Evolutionary conservation across 2,329 filamentous ascomycete genomes (phyloP).

Genomic region (Botrytis hyacinthi): DNA sequence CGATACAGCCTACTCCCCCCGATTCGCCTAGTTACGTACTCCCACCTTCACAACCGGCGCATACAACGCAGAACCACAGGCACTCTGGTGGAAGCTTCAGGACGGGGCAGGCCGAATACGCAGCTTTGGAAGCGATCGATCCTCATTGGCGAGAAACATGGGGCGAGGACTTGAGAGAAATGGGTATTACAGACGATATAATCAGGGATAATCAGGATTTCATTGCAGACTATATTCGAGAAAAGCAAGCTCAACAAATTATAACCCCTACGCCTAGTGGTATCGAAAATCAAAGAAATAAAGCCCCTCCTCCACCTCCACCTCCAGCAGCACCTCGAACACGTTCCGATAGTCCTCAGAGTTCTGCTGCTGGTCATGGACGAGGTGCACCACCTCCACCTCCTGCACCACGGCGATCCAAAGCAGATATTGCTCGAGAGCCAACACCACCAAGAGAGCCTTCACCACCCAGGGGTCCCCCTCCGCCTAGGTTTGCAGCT

Average conservation of each 20-base stretch:
- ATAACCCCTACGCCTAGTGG: constrained; percentile 43
- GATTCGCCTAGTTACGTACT: constrained; percentile 52
- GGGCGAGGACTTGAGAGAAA: constrained; percentile 60
- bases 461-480: constrained; percentile 59
- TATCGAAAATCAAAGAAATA: constrained; percentile 44
- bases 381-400: constrained; percentile 49
- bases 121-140: constrained; percentile 62
- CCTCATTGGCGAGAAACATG: constrained; percentile 64
- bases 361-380: constrained; percentile 34
- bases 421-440: constrained; percentile 48
- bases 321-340: constrained; percentile 46
- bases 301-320: constrained; percentile 61
- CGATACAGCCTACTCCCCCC: constrained; percentile 47
- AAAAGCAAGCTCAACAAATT: constrained; percentile 51
- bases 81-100: constrained; percentile 49
- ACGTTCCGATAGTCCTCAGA: constrained; percentile 37
- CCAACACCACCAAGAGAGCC: constrained; percentile 67
- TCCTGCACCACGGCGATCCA: constrained; percentile 60
- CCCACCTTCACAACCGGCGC: constrained; percentile 30
- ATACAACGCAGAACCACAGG: constrained; percentile 36
- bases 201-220: constrained; percentile 68
- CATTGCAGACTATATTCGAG: constrained; percentile 61
- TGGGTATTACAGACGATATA: constrained; percentile 64
- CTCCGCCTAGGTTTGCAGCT: constrained; percentile 71
- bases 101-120: constrained; percentile 55